Evolutionary conservation across 202 grass and related monocot species (phyloP).

Genomic region (Carex arenaria): DNA sequence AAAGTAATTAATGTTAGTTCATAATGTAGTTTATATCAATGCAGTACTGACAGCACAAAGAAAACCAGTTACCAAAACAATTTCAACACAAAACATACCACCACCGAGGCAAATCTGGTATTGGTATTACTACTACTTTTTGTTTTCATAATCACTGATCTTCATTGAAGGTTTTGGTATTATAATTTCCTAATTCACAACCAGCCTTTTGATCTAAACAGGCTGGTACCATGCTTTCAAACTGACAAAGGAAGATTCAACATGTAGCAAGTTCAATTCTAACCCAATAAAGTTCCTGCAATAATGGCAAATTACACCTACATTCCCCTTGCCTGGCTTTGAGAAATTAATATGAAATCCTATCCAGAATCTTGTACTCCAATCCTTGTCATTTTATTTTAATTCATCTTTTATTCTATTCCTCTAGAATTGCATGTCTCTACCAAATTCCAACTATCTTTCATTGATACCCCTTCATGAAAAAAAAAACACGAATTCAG

Average conservation of each 20-base stretch:
- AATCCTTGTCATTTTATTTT: background rate
- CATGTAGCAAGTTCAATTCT: background rate
- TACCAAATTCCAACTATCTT: background rate
- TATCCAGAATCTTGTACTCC: background rate
- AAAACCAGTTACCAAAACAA: background rate
- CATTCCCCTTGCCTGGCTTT: background rate
- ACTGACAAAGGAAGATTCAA: background rate
- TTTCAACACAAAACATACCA: background rate
- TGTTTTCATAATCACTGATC: background rate
- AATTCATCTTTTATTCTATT: background rate
- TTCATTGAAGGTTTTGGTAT: background rate
- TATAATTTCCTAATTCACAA: background rate
- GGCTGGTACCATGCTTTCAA: background rate
- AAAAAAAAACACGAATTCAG: background rate
- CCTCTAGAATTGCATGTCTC: background rate
- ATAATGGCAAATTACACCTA: background rate
- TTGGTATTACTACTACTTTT: background rate
- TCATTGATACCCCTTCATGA: background rate
- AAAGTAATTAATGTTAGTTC: background rate
- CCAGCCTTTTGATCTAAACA: background rate
- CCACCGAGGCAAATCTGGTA: background rate
- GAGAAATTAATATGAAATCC: background rate
- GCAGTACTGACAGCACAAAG: background rate
- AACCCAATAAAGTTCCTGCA: background rate
- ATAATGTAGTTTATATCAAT: background rate